Evolutionary conservation across 768 basidiomycete genomes (phyloP).

Genomic region (Suillus fuscotomentosus): DNA sequence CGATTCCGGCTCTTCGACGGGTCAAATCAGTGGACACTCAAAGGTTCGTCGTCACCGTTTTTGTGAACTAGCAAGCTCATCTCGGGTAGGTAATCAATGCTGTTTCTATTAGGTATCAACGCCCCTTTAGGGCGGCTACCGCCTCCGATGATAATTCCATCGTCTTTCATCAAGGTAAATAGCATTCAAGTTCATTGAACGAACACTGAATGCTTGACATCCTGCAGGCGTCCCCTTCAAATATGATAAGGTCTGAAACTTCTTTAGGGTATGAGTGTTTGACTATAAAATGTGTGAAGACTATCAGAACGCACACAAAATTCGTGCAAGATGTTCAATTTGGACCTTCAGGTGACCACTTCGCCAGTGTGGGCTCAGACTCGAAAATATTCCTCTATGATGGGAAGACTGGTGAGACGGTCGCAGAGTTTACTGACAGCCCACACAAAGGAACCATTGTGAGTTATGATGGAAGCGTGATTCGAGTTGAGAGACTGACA

Average conservation of each 20-base stretch:
- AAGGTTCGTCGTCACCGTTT: slow-evolving; percentile 51
- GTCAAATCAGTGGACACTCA: slow-evolving; percentile 86
- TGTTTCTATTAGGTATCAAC: slow-evolving; percentile 81
- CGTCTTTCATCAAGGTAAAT: slow-evolving; percentile 74
- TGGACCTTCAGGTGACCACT: slow-evolving; percentile 76
- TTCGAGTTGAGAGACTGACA: not conserved
- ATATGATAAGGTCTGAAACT: slow-evolving; percentile 64
- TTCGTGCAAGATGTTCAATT: slow-evolving; percentile 92
- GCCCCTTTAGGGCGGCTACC: slow-evolving; percentile 90
- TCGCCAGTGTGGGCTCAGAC: slow-evolving; percentile 89
- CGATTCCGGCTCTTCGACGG: slow-evolving; percentile 80
- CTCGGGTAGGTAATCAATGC: slow-evolving; percentile 72
- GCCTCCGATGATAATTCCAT: slow-evolving; percentile 82
- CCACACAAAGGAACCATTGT: slow-evolving; percentile 78
- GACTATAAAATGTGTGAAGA: slow-evolving; percentile 37
- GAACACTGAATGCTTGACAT: slow-evolving; percentile 1
- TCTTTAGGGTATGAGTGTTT: not conserved
- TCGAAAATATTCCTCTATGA: slow-evolving; percentile 86
- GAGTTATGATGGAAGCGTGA: slow-evolving; percentile 26
- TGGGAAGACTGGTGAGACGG: slow-evolving; percentile 81
- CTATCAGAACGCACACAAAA: slow-evolving; percentile 84
- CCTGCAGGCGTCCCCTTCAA: slow-evolving; percentile 78
- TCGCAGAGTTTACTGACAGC: slow-evolving; percentile 64
- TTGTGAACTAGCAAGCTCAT: not conserved
- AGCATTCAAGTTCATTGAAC: not conserved